phyloP scores from a whole-genome alignment of 306 rosid genomes.

The Cotoneaster glaucophyllus region DNA sequence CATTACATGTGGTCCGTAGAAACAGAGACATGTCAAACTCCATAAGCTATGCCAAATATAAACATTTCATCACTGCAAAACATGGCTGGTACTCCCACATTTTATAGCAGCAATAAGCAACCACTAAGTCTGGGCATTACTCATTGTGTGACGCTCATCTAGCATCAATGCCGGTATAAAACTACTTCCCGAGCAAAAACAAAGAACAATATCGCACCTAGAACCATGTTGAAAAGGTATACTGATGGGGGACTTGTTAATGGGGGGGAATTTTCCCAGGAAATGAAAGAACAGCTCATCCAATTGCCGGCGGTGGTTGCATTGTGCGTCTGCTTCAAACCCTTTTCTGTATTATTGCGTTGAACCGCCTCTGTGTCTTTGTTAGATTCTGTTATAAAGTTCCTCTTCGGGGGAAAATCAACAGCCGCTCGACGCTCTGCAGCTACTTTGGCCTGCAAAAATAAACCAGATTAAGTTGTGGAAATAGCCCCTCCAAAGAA shows the following conservation, averaged over 20 bases:
- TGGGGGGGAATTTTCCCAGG: constrained; percentile 19
- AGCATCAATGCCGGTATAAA: constrained; percentile 22
- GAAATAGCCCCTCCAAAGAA: neutral
- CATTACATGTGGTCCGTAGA: neutral
- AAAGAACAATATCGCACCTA: constrained; percentile 25
- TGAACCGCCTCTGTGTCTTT: constrained; percentile 6
- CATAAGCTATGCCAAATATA: neutral
- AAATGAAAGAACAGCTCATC: constrained; percentile 23
- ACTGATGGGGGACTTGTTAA: constrained; percentile 26
- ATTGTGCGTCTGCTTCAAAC: constrained; percentile 1
- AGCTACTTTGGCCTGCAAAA: constrained; percentile 33
- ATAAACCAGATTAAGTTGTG: constrained; percentile 13
- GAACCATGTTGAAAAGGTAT: constrained; percentile 16
- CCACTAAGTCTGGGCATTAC: too few relatives aligned
- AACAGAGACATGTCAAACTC: neutral
- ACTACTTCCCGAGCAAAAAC: constrained; percentile 23
- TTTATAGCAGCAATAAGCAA: too few relatives aligned
- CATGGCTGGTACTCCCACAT: neutral
- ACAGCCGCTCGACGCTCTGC: neutral
- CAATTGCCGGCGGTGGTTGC: constrained; percentile 8
- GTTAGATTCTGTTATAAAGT: neutral
- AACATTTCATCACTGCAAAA: neutral
- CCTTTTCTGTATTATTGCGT: constrained; percentile 3
- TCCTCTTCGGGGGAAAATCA: neutral
- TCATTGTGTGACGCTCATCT: neutral